A percentile compares a stretch with the other conserved stretches of the same genome.
Conservation (phyloP, 768 basidiomycete species). For the Boletellus emodensis region DNA sequence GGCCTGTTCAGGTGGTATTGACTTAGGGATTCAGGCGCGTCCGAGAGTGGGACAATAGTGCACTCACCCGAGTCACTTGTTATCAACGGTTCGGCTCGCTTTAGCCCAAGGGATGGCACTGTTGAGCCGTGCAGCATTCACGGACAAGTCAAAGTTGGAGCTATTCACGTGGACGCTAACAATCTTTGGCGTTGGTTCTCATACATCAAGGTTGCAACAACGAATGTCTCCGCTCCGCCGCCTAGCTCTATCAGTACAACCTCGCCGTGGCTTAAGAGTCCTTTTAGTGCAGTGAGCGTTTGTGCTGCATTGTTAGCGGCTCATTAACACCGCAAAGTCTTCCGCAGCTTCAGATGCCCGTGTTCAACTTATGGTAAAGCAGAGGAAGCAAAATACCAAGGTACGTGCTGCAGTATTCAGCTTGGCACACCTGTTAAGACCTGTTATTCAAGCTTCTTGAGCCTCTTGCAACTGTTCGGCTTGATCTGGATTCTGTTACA, state of each 20-base stretch:
- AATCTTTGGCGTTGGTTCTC: constrained; percentile 22
- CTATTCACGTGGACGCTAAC: constrained; percentile 47
- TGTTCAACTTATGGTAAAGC: constrained; percentile 8
- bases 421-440: not conserved
- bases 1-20: not conserved
- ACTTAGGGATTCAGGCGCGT: constrained; percentile 11
- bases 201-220: constrained; percentile 5
- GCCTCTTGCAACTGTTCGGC: constrained; percentile 36
- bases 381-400: constrained; percentile 16
- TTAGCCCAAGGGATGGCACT: constrained; percentile 55
- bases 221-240: constrained; percentile 1
- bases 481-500: constrained; percentile 47
- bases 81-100: constrained; percentile 46
- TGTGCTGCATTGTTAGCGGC: not conserved
- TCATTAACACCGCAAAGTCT: constrained; percentile 15
- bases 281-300: constrained; percentile 23
- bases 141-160: constrained; percentile 41
- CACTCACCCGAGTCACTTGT: constrained; percentile 43
- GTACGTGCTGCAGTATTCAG: constrained; percentile 8
- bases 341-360: constrained; percentile 14
- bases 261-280: constrained; percentile 28
- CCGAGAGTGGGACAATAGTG: constrained; percentile 38
- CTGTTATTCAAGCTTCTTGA: constrained; percentile 15
- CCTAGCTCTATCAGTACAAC: constrained; percentile 4
- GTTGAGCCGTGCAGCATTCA: constrained; percentile 53